Conservation (phyloP, 352 stramenopile species). For the Phytophthora tubulina region DNA sequence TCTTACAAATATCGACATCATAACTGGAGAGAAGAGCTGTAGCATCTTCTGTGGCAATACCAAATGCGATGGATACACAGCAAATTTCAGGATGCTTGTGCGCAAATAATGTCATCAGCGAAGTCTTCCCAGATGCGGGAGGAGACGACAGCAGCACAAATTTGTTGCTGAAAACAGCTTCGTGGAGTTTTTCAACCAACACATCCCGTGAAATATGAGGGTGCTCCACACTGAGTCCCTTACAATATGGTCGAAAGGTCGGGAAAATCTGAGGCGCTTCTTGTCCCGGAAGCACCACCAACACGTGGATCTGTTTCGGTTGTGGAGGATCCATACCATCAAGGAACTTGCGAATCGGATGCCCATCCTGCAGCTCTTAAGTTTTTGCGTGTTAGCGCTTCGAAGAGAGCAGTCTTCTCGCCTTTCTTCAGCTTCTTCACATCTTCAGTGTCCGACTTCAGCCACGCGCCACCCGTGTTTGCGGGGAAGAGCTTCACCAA, state of each 20-base stretch:
- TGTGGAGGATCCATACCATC: no score
- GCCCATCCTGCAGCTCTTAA: no score
- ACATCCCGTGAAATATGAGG: constrained; percentile 23
- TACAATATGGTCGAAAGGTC: background rate
- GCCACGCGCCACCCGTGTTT: no score
- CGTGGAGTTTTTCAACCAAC: constrained; percentile 6
- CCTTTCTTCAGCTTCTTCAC: no score
- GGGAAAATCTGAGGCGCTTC: constrained; percentile 2
- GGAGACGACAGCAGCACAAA: constrained; percentile 15
- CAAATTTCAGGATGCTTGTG: constrained; percentile 6
- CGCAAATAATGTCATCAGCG: constrained; percentile 21
- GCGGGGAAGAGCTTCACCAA: no score
- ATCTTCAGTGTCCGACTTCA: no score
- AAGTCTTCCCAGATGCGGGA: constrained; percentile 12
- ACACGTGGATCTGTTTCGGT: background rate
- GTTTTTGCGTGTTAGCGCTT: no score
- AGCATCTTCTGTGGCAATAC: background rate
- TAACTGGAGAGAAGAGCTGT: background rate
- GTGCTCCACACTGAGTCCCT: constrained; percentile 10
- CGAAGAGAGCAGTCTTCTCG: no score
- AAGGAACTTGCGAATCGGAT: no score
- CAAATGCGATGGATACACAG: constrained; percentile 11
- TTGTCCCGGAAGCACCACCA: constrained; percentile 2
- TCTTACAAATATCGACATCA: constrained; percentile 1
- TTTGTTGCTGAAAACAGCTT: background rate